These are phyloP conservation scores for Monosporascus sp. DNA, from an alignment of 2,329 filamentous ascomycete genomes.

Conservation along the genomic window DNA sequence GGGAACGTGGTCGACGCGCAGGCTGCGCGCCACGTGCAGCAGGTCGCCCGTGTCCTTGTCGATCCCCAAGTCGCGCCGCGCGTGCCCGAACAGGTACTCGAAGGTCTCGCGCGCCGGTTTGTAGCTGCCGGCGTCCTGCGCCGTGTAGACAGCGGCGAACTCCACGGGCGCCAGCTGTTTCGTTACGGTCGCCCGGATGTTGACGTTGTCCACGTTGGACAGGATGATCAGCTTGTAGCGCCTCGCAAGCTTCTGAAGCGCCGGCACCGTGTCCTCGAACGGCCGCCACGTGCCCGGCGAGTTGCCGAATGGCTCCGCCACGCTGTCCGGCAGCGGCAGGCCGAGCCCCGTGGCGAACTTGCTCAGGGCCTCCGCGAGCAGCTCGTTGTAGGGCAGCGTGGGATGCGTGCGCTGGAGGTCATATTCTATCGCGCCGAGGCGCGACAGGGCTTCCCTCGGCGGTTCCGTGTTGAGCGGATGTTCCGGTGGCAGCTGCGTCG, in stretches of 20 bases:
- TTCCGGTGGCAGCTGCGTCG: slow-evolving; percentile 29
- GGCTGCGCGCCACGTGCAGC: slow-evolving; percentile 64
- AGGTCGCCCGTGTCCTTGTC: slow-evolving; percentile 45
- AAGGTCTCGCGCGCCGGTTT: slow-evolving; percentile 66
- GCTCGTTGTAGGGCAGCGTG: slow-evolving; percentile 51
- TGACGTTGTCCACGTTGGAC: slow-evolving; percentile 40
- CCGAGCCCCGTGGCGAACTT: slow-evolving; percentile 40
- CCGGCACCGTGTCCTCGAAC: slow-evolving; percentile 53
- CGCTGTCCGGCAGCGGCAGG: slow-evolving; percentile 30
- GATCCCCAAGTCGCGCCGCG: slow-evolving; percentile 50
- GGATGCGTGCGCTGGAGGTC: slow-evolving; percentile 51
- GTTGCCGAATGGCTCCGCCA: slow-evolving; percentile 45
- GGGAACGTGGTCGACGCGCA: slow-evolving; percentile 64
- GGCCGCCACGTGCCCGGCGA: slow-evolving; percentile 50
- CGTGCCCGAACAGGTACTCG: slow-evolving; percentile 54
- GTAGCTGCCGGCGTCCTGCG: slow-evolving; percentile 66
- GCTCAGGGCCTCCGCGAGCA: slow-evolving; percentile 48
- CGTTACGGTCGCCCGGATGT: slow-evolving; percentile 22
- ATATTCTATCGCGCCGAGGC: slow-evolving; percentile 42
- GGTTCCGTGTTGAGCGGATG: slow-evolving; percentile 33
- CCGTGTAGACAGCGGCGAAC: slow-evolving; percentile 64
- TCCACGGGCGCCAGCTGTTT: slow-evolving; percentile 40
- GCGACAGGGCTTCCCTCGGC: slow-evolving; percentile 33
- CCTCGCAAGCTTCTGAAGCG: slow-evolving; percentile 42
- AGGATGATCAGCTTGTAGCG: slow-evolving; percentile 56